phyloP scores from a whole-genome alignment of 495 filamentous ascomycete genomes.

The Schizothecium vesticola region DNA sequence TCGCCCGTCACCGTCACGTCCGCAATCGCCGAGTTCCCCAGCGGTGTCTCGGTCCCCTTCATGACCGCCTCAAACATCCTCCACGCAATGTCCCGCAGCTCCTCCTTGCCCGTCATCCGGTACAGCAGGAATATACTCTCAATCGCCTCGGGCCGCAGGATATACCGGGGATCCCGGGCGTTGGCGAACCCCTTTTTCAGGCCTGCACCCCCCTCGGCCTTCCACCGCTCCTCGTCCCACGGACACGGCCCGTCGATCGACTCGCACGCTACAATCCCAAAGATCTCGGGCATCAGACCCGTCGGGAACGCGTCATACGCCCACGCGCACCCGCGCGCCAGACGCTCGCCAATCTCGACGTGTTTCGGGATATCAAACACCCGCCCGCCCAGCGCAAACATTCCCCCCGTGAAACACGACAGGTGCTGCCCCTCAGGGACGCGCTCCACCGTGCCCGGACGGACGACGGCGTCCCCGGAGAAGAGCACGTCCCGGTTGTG shows the following conservation, averaged over 20 bases:
- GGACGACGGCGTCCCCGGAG: constrained; percentile 34
- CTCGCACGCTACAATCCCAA: constrained; percentile 58
- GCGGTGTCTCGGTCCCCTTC: constrained; percentile 38
- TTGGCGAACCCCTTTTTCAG: constrained; percentile 55
- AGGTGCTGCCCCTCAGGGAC: constrained; percentile 41
- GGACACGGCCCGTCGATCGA: constrained; percentile 23
- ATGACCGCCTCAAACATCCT: constrained; percentile 50
- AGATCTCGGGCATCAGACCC: constrained; percentile 81
- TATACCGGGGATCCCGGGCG: constrained; percentile 46
- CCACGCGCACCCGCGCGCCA: constrained; percentile 83
- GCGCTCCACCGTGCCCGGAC: constrained; percentile 9
- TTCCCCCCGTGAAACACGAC: constrained; percentile 78
- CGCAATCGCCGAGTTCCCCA: constrained; percentile 44
- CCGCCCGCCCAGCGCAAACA: constrained; percentile 73
- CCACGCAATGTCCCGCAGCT: constrained; percentile 52
- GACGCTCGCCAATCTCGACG: constrained; percentile 56
- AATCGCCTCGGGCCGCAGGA: constrained; percentile 62
- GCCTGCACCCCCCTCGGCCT: constrained; percentile 32
- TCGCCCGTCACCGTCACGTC: constrained; percentile 29
- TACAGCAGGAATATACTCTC: constrained; percentile 65
- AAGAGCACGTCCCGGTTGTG: constrained; percentile 55
- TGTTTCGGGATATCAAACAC: constrained; percentile 60
- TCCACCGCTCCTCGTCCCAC: constrained; percentile 29
- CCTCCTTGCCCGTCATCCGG: constrained; percentile 49
- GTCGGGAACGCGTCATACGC: constrained; percentile 70